Evolutionary conservation across 2,329 filamentous ascomycete genomes (phyloP).

Genomic region (Trematosphaeria pertusa): DNA sequence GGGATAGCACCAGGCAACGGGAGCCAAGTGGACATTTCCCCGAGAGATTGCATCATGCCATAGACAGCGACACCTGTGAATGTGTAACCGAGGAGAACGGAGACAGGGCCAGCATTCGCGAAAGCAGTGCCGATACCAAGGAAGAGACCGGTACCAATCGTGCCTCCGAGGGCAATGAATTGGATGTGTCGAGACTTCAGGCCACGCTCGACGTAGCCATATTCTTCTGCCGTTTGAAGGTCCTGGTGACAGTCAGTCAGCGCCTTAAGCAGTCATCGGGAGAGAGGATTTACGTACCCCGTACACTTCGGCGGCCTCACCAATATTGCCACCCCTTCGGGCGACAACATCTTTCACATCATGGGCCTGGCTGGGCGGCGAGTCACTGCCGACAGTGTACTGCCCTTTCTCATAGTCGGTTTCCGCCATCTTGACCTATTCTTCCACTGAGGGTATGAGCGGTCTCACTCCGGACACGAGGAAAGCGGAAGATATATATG

Average conservation of each 20-base stretch:
- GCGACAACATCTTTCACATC: slow-evolving; percentile 34
- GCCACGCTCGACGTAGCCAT: slow-evolving; percentile 59
- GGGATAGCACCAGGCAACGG: slow-evolving; percentile 48
- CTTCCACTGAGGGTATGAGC: not conserved
- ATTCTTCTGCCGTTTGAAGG: slow-evolving; percentile 57
- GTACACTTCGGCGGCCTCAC: slow-evolving; percentile 61
- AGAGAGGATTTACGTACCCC: slow-evolving; percentile 44
- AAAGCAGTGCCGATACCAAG: slow-evolving; percentile 44
- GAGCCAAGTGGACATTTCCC: slow-evolving; percentile 52
- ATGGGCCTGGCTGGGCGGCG: slow-evolving; percentile 25
- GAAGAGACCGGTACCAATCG: slow-evolving; percentile 54
- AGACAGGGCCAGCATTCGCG: slow-evolving; percentile 41
- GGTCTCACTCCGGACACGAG: slow-evolving; percentile 1
- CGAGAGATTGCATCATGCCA: slow-evolving; percentile 52
- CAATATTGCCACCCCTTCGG: slow-evolving; percentile 35
- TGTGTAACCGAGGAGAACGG: slow-evolving; percentile 46
- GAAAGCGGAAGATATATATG: slow-evolving; percentile 2
- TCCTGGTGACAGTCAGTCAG: not conserved
- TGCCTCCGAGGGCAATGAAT: slow-evolving; percentile 66
- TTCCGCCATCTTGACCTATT: slow-evolving; percentile 28
- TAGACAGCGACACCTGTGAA: slow-evolving; percentile 44
- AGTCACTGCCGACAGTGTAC: slow-evolving; percentile 24
- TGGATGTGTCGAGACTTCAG: slow-evolving; percentile 64
- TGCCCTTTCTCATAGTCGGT: slow-evolving; percentile 37
- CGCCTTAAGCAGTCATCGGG: not conserved